Evolutionary conservation across 768 basidiomycete species (phyloP), one percentile per base, ranked within the genome.

Genomic region (Hypholoma sublateritium): DNA sequence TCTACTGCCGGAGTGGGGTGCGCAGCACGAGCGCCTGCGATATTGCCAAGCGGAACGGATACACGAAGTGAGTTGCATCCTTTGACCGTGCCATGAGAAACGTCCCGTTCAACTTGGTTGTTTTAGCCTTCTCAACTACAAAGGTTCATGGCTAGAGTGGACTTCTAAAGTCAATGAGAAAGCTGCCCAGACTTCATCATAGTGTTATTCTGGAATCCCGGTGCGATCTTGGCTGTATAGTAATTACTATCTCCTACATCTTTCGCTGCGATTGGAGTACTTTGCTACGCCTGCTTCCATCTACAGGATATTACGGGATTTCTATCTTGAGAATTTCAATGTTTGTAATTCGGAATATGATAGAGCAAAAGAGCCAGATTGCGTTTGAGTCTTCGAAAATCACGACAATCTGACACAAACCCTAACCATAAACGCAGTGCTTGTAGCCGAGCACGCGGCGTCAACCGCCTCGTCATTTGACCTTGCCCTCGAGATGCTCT

Each of bases 111-210:
- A 49, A 19, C 13, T 16, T 41, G 39, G 21, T 4, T 47, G 13
- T 11, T 12, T 6, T 22, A 88, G 86, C 53, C 67, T 86, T 48
- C 69, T 84, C 56, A 95, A 94, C 65, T 96, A 93, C 69, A 82
- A 82, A 61, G 93, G 93, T 8, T 92, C 90, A 17, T 96, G 92
- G 91, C 70, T 92, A 52, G 91, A 95, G 62, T 96, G 93, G 93
- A 80, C 82, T 12, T 76, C 75, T 68, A 85, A 75, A 61, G 77
- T 77, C 65, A 78, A 65, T 60, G 75, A 71, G 48, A 72, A 72
- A 49, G 48, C 39, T 17, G 48, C 55, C 14, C 28, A 32, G 28
- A 32, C 28, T 32, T 28, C 37, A 9, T 25, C 46, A 49, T 56
- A 37, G 28, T 32, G 28, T 32, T 32, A 9, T 32, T 2, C 28